Base-by-base conservation (phyloP, 495 filamentous ascomycete genomes). In the Podospora didyma region DNA sequence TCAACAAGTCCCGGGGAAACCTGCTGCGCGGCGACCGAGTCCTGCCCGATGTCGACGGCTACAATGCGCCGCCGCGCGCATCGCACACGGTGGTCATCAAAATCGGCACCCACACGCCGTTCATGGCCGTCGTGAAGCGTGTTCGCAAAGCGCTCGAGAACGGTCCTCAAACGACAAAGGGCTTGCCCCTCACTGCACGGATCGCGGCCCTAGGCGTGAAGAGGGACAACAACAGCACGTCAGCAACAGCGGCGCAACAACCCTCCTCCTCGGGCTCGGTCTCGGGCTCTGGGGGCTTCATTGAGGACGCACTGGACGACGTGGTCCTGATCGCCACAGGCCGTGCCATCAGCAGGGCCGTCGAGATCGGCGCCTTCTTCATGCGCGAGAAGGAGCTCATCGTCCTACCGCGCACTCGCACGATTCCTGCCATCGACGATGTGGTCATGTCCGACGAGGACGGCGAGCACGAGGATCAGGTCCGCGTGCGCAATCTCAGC, bases 81-180 rank as follows among this genome's bases (percentile, higher is more conserved):
- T 74, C 71, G 63, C 63, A 68, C 44, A 67, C 68, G 2, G 54
- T 58, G 60, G 64, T 84, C 59, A 78, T 98, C 77, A 96, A 96
- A 73, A 75, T 97, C n/a, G 86, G 87, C 10, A 69, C 83, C 46
- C 73, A 70, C 2, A 85, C 91, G 0, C 88, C 89, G 12, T 90
- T 96, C 77, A 86, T 95, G 71, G 82, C 86, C n/a, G 81, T 85
- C 12, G 79, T 96, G 16, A 89, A 90, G 71, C 89, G 92, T 58
- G 84, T 90, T 23, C 84, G 87, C 49, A 86, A 86, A 53, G 79
- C 89, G 12, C 85, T 97, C 2, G 79, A 85, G 5, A 81, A 85
- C 19, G 82, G 89, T 54, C 71, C 58, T 22, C 62, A 59, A 54
- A 11, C 57, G 35, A 69, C 65, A 6, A 72, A 64, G 37, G 62